Percentiles rank a stretch among this genome's conserved stretches.
phyloP scores from a whole-genome alignment of 2,329 filamentous ascomycete species.

The Talaromyces albobiverticillius region DNA sequence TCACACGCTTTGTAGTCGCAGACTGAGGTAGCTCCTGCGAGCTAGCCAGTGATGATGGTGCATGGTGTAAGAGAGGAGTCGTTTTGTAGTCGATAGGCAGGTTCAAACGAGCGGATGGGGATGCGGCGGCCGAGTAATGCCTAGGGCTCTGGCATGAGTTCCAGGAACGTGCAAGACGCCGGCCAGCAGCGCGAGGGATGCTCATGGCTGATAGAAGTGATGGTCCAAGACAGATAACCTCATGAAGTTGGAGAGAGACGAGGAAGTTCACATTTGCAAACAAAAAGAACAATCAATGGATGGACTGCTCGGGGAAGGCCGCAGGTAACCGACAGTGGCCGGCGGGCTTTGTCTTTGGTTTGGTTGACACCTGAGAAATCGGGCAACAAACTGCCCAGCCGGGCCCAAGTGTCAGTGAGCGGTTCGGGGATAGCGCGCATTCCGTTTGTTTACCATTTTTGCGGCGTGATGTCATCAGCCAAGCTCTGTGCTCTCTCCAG shows the following conservation, averaged over 20 bases:
- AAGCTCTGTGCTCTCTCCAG: too few species aligned
- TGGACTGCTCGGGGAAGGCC: conserved; percentile 3
- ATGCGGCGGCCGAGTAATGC: conserved; percentile 46
- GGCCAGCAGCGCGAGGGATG: conserved; percentile 8
- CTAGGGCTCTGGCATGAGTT: conserved; percentile 16
- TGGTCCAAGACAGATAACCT: not conserved
- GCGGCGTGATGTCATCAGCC: too few species aligned
- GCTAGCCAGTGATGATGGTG: conserved; percentile 66
- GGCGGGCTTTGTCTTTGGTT: too few species aligned
- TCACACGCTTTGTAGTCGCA: conserved; percentile 76
- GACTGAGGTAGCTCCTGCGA: conserved; percentile 72
- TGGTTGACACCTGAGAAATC: conserved; percentile 1
- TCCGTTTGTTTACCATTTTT: too few species aligned
- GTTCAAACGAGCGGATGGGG: conserved; percentile 65
- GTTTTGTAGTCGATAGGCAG: conserved; percentile 81
- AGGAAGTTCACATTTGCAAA: not conserved
- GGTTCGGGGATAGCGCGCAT: too few species aligned
- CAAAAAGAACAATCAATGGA: not conserved
- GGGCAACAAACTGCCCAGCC: not conserved
- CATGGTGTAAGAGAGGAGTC: conserved; percentile 78
- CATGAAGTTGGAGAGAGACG: not conserved
- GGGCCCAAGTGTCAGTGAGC: too few species aligned
- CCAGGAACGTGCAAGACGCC: conserved; percentile 12
- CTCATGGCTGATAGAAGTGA: conserved; percentile 11
- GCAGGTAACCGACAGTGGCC: conserved; percentile 15